Base-by-base conservation (phyloP, 257 asterid genomes). In the Ehretia macrophylla region DNA sequence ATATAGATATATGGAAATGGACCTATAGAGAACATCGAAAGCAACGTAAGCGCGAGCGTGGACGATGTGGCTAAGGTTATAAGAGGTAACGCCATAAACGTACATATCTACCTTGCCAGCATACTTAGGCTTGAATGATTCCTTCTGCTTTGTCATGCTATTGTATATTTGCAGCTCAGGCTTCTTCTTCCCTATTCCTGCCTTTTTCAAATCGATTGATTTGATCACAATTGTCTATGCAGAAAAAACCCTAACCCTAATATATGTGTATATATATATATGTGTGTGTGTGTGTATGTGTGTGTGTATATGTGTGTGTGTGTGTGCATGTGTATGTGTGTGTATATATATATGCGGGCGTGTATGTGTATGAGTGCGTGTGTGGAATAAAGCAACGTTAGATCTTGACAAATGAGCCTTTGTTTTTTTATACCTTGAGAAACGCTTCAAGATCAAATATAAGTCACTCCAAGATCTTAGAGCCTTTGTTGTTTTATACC, bases 11-110 rank as follows among this genome's bases (percentile, higher is more conserved):
- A 4, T 5, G 0, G 50, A 13, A 16, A 19, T 37, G 44, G 58
- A 89, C 97, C 97, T 84, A 66, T 70, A 86, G 58, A 90, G 93
- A 49, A 90, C 75, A 51, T 90, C 97, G 59, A 90, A 90, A 0
- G 96, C 96, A 4, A 87, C 89, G 39, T 85, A 85, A 54, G 96
- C 93, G 16, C 95, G 88, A 5, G 96, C 93, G 55, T 87, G 98
- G 58, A 96, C 95, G n/a, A 90, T 90, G 56, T 87, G 95, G 72
- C 96, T 90, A 77, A 67, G 62, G 53, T 90, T 96, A 58, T 87
- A 90, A 3, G 94, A 74, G 47, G 98, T 85, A n/a, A 90, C 94
- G 11, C 95, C 98, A 64, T 96, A 90, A 14, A 90, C 58, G 27
- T 90, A 90, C 96, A 85, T 83, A 32, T 82, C 77, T 1, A 85